These are phyloP conservation scores for Calendula officinalis DNA, from an alignment of 129 eudicot species.

Conservation along the genomic window DNA sequence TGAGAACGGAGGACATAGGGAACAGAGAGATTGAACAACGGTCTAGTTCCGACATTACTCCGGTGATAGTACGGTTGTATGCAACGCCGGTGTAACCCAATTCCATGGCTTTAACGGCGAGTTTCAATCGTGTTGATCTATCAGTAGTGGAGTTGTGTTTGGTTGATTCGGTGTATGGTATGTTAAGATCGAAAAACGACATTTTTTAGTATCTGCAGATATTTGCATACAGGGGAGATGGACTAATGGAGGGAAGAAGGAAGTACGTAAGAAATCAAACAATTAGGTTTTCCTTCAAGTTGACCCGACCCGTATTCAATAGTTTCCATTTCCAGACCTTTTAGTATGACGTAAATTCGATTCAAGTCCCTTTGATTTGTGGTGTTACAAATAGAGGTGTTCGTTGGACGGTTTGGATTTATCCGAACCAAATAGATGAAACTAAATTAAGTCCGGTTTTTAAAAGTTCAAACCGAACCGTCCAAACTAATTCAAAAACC, in stretches of 20 bases:
- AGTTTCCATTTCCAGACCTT: background rate
- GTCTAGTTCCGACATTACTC: conserved; percentile 73
- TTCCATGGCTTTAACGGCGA: conserved; percentile 65
- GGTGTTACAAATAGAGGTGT: background rate
- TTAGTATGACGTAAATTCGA: background rate
- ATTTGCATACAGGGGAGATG: background rate
- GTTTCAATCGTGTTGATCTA: conserved; percentile 55
- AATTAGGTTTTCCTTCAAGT: conserved; percentile 19
- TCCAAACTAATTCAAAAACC: no score
- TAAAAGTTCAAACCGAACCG: no score
- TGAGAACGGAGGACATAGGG: conserved; percentile 54
- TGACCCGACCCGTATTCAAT: conserved; percentile 15
- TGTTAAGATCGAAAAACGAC: conserved; percentile 83
- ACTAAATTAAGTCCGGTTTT: no score
- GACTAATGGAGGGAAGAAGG: conserved; percentile 35
- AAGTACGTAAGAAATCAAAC: background rate
- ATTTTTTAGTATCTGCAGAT: conserved; percentile 20
- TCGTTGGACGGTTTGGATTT: no score
- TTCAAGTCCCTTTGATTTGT: conserved; percentile 8
- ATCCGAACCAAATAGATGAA: no score
- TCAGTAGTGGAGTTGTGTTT: conserved; percentile 33
- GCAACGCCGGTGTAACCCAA: conserved; percentile 87
- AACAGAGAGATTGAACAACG: conserved; percentile 55
- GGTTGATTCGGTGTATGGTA: conserved; percentile 70
- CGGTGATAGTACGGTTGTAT: conserved; percentile 64